These are phyloP conservation scores for Quillaja saponaria DNA, from an alignment of 306 rosid species.

Conservation along the genomic window DNA sequence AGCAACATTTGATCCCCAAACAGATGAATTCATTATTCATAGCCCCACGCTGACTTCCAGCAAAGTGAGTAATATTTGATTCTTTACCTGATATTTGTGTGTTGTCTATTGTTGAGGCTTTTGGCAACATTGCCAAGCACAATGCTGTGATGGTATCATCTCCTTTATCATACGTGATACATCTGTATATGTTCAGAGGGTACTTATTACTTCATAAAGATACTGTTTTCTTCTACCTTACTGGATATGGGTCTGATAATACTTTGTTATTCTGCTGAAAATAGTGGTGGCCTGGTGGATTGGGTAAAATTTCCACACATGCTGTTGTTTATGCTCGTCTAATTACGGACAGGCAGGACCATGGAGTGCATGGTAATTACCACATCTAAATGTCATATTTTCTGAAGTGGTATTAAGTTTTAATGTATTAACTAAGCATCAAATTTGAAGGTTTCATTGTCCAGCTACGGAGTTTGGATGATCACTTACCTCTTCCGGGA, in stretches of 20 bases:
- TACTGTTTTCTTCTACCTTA: conserved; percentile 6
- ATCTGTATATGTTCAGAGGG: conserved; percentile 6
- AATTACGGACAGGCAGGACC: conserved; percentile 64
- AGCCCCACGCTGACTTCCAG: conserved; percentile 95
- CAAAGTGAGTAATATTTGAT: conserved; percentile 64
- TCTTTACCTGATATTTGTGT: neutral
- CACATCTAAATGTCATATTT: conserved; percentile 14
- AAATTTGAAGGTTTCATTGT: conserved; percentile 77
- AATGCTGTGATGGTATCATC: neutral
- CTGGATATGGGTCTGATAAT: conserved; percentile 31
- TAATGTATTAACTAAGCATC: conserved; percentile 12
- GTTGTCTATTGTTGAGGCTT: neutral
- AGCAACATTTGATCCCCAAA: conserved; percentile 84
- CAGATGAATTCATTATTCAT: conserved; percentile 77
- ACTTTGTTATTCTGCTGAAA: conserved; percentile 29
- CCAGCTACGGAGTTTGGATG: conserved; percentile 93
- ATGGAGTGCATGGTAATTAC: conserved; percentile 80
- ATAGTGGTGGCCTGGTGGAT: conserved; percentile 99
- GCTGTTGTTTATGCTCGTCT: conserved; percentile 88
- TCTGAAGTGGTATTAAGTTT: conserved; percentile 15
- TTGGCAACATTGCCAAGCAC: conserved; percentile 15
- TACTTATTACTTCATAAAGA: neutral
- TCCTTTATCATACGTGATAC: neutral
- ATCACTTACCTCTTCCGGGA: conserved; percentile 87
- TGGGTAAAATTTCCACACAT: conserved; percentile 90